Conservation (phyloP, 306 rosid species). For the apple (Malus domestica) region DNA sequence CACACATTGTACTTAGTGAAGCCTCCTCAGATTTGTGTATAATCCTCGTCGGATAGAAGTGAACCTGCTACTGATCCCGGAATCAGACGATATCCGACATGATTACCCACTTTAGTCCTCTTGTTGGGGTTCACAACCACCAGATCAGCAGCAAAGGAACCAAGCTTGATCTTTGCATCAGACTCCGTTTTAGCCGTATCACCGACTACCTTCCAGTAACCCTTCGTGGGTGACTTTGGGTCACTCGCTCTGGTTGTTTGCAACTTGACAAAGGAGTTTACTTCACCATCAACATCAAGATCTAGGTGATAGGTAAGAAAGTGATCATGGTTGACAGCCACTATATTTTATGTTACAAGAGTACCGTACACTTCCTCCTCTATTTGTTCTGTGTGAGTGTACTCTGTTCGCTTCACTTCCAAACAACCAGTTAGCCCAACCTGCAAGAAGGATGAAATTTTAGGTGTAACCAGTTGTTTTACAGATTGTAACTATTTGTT, state of each 20-base stretch:
- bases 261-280: conserved; percentile 44
- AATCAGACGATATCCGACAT: conserved; percentile 41
- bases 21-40: conserved; percentile 49
- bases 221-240: conserved; percentile 33
- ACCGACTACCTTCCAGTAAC: conserved; percentile 31
- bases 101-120: conserved; percentile 34
- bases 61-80: conserved; percentile 22
- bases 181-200: conserved; percentile 24
- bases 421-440: conserved; percentile 44
- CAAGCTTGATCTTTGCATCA: conserved; percentile 36
- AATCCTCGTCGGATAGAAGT: conserved; percentile 36
- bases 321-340: conserved; percentile 62
- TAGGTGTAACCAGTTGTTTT: background rate
- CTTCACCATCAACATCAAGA: conserved; percentile 44
- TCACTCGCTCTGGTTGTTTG: background rate
- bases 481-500: too few relatives aligned
- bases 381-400: conserved; percentile 30
- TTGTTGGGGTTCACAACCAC: conserved; percentile 43
- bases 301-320: conserved; percentile 45
- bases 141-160: conserved; percentile 26
- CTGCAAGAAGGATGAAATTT: conserved; percentile 1
- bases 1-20: conserved; percentile 43
- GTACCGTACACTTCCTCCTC: conserved; percentile 38
- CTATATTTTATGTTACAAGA: conserved; percentile 30
- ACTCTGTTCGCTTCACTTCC: conserved; percentile 22